Base-by-base conservation (phyloP, 1,284 basidiomycete genomes). In the Xerocomus minutiporus region DNA sequence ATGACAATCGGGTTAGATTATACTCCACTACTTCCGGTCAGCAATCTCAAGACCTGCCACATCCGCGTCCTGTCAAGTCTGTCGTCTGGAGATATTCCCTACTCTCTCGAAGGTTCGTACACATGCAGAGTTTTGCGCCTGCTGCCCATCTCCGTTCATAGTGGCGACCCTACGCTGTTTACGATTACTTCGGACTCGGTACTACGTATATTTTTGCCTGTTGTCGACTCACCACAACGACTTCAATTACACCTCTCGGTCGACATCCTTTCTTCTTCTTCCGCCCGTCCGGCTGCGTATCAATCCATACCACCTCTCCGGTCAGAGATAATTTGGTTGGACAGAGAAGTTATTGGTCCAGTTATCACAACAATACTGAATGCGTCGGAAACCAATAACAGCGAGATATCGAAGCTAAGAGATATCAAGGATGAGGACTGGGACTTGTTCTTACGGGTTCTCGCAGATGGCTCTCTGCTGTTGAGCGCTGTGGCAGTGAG, bases 231-330 rank as follows among this genome's bases (percentile, higher is more conserved):
- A 26, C 91, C 92, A 12, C 81, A 86, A 59, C 81, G 84, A 65
- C 80, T 97, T 48, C 92, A 95, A 66, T 79, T 96, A 7, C 91
- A 92, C 66, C 82, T 86, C 12, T 79, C 88, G 1, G 67, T 93
- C 44, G 86, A 91, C 61, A 67, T 83, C 3, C 82, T 75, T 60
- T 79, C 80, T 41, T 78, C 82, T 15, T 17, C 26, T 26, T 61
- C 80, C 7, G 75, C 78, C n/a, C 71, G 66, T 62, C 42, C 43
- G 5, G 15, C 36, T 17, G 28, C 29, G n/a, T 53, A 48, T 46
- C 62, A 55, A 13, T 17, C 53, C 23, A 17, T 48, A 52, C 62
- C 70, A 53, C 57, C 60, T n/a, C 57, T 71, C 36, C 59, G 69
- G 23, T 86, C 83, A 17, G 75, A 70, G 42, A 71, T 84, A 52